Evolutionary conservation across 306 rosid genomes (phyloP).

Genomic region (Inga laurina): DNA sequence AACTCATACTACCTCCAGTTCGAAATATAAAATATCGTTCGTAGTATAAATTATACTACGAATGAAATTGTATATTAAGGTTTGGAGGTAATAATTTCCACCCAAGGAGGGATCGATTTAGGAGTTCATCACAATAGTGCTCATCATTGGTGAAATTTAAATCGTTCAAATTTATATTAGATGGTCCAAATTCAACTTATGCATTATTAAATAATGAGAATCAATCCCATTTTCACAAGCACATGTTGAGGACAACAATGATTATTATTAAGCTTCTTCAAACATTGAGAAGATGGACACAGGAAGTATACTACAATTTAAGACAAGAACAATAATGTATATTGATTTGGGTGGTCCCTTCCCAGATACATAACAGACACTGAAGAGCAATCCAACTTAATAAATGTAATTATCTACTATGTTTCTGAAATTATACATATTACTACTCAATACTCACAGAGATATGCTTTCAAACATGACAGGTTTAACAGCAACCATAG

Average conservation of each 20-base stretch:
- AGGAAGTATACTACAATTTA: neutral
- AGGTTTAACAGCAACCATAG: neutral
- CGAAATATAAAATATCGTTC: no score
- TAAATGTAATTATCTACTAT: neutral
- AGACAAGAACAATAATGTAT: neutral
- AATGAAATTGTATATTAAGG: no score
- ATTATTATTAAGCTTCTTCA: neutral
- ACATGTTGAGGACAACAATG: neutral
- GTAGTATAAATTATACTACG: no score
- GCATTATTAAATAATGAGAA: neutral
- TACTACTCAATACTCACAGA: neutral
- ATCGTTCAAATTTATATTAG: no score
- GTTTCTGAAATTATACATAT: neutral
- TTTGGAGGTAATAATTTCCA: neutral
- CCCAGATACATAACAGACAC: neutral
- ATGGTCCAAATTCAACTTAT: neutral
- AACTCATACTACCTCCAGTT: neutral
- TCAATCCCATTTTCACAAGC: neutral
- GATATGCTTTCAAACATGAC: slow-evolving; percentile 3
- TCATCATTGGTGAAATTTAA: neutral
- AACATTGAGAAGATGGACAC: neutral
- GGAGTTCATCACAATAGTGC: neutral
- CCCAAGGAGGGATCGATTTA: neutral
- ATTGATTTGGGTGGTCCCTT: neutral
- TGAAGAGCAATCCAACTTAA: neutral